Conservation (phyloP, 192 early-diverging fungal species). For the Entomortierella beljakovae region DNA sequence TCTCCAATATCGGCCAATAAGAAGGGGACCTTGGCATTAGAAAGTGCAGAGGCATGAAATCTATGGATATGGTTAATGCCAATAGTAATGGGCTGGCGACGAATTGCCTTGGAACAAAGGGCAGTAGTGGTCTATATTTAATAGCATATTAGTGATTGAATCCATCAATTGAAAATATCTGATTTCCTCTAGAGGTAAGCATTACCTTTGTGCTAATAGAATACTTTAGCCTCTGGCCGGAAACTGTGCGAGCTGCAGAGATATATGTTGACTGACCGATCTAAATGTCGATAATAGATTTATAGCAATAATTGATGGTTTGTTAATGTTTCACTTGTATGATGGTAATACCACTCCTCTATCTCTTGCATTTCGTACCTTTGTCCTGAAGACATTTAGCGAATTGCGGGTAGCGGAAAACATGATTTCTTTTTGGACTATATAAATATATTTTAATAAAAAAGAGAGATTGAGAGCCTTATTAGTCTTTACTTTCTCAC, state of each 20-base stretch:
- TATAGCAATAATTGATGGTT: background rate
- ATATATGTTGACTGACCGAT: conserved; percentile 53
- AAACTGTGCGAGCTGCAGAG: conserved; percentile 44
- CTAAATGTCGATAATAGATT: conserved; percentile 2
- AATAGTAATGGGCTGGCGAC: conserved; percentile 22
- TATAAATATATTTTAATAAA: background rate
- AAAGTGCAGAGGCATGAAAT: conserved; percentile 61
- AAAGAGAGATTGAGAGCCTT: background rate
- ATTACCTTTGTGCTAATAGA: conserved; percentile 47
- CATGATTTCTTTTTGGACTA: conserved; percentile 6
- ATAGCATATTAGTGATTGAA: background rate
- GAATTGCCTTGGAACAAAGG: conserved; percentile 40
- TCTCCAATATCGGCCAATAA: conserved; percentile 97
- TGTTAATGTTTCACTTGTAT: too few species aligned
- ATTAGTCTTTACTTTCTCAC: conserved; percentile 10
- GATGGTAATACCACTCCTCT: background rate
- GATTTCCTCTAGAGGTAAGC: background rate
- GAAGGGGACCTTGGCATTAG: conserved; percentile 74
- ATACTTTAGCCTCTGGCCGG: conserved; percentile 49
- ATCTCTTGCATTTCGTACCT: conserved; percentile 6
- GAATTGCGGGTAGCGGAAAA: conserved; percentile 47
- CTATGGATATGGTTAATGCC: conserved; percentile 46
- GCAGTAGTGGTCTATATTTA: conserved; percentile 14
- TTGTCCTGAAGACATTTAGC: conserved; percentile 40
- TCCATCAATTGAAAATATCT: background rate